These are phyloP conservation scores for Fragaria ananassa DNA, from an alignment of 306 rosid genomes.

Conservation along the genomic window DNA sequence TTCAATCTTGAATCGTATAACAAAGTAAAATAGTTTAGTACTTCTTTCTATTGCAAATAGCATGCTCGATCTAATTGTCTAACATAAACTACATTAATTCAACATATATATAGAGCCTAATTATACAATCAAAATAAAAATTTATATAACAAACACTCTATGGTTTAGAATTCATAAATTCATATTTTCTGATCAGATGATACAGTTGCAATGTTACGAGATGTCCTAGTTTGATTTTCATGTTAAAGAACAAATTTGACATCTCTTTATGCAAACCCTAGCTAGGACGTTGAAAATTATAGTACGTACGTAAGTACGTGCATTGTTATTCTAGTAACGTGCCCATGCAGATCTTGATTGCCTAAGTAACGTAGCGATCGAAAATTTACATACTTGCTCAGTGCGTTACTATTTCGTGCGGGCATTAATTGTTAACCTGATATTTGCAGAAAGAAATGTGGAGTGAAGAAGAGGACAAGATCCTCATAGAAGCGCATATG, in stretches of 20 bases:
- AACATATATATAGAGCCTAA: not conserved
- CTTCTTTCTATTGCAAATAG: not conserved
- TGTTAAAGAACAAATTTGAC: not conserved
- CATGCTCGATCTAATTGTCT: not conserved
- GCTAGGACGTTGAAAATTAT: not conserved
- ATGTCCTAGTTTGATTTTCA: not conserved
- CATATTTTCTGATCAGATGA: not conserved
- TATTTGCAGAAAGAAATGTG: slow-evolving; percentile 65
- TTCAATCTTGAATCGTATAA: not conserved
- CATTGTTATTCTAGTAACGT: not conserved
- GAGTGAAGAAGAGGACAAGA: slow-evolving; percentile 63
- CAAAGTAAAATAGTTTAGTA: not conserved
- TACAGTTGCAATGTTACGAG: not conserved
- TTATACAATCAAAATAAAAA: no score
- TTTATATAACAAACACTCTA: not conserved
- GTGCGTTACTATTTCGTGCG: slow-evolving; percentile 2
- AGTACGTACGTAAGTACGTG: not conserved
- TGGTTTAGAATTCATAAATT: not conserved
- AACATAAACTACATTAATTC: not conserved
- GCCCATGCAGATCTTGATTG: slow-evolving; percentile 5
- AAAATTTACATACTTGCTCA: not conserved
- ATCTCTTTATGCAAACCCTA: not conserved
- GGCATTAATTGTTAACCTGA: not conserved
- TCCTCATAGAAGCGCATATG: slow-evolving; percentile 55
- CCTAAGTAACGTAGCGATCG: not conserved